These are phyloP conservation scores for Bipolaris oryzae DNA, from an alignment of 2,329 filamentous ascomycete species.

Conservation along the genomic window DNA sequence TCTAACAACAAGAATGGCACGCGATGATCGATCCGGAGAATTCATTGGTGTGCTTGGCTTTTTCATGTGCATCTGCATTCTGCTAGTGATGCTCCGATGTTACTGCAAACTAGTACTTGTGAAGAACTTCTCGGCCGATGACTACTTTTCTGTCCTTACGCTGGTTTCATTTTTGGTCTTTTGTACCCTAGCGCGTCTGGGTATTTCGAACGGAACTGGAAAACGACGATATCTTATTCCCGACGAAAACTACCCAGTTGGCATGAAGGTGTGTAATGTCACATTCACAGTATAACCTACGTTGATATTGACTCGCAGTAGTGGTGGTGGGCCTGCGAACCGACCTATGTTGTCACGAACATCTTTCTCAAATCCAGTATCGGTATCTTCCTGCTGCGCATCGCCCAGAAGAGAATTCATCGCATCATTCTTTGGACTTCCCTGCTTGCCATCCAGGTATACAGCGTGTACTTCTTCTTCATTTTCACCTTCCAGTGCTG, in stretches of 20 bases:
- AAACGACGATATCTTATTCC: slow-evolving; percentile 24
- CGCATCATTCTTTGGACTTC: slow-evolving; percentile 16
- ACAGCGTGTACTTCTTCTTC: slow-evolving; percentile 23
- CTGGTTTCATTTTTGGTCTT: slow-evolving; percentile 24
- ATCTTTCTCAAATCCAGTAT: slow-evolving; percentile 20
- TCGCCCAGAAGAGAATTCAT: slow-evolving; percentile 18
- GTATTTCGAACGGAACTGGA: slow-evolving; percentile 21
- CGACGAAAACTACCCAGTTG: slow-evolving; percentile 16
- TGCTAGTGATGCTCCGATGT: slow-evolving; percentile 22
- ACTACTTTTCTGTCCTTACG: slow-evolving; percentile 25
- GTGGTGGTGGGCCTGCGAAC: slow-evolving; percentile 28
- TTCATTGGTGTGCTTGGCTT: slow-evolving; percentile 24
- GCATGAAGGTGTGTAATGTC: slow-evolving; percentile 20
- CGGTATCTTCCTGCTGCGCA: slow-evolving; percentile 22
- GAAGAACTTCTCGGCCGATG: slow-evolving; percentile 24
- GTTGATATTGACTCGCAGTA: neutral
- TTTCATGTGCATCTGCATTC: slow-evolving; percentile 21
- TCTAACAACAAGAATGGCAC: slow-evolving; percentile 11
- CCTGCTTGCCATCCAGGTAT: slow-evolving; percentile 17
- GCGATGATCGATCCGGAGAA: slow-evolving; percentile 23
- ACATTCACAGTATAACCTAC: neutral
- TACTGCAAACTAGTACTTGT: slow-evolving; percentile 26
- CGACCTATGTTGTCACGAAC: slow-evolving; percentile 18
- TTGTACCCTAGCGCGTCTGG: slow-evolving; percentile 18
- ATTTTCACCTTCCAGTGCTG: slow-evolving; percentile 24